Evolutionary conservation across 1,139 yeast genomes (phyloP).

Genomic region (Yamadazyma trypodendri): DNA sequence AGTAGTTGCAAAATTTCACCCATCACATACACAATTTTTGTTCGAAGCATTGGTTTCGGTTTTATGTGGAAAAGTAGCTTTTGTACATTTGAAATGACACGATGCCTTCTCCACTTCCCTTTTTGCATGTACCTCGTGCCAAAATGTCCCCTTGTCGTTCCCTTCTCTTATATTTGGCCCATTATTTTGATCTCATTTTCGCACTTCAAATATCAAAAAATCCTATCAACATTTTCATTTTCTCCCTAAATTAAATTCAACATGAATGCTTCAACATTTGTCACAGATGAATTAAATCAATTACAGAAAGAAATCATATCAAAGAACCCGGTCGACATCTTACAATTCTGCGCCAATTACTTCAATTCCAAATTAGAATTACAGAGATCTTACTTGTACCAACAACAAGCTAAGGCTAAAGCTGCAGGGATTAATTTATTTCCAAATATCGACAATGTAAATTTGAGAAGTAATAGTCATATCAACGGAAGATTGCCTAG

Average conservation of each 20-base stretch:
- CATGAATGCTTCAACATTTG: slow-evolving; percentile 15
- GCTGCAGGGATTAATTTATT: slow-evolving; percentile 55
- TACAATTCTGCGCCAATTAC: slow-evolving; percentile 75
- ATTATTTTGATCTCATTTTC: neutral
- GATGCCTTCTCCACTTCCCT: no score
- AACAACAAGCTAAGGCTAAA: slow-evolving; percentile 49
- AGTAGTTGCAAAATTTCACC: no score
- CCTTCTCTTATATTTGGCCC: no score
- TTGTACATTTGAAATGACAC: no score
- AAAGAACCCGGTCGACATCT: slow-evolving; percentile 64
- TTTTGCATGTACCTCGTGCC: no score
- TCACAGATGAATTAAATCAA: slow-evolving; percentile 54
- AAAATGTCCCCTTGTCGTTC: no score
- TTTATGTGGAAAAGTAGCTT: no score
- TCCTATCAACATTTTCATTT: neutral
- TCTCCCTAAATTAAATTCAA: slow-evolving; percentile 1
- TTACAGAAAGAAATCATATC: slow-evolving; percentile 61
- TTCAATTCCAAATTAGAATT: slow-evolving; percentile 61
- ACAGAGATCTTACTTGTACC: slow-evolving; percentile 58
- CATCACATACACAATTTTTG: no score
- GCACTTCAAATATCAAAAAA: neutral
- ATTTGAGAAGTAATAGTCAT: slow-evolving; percentile 23
- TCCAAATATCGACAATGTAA: slow-evolving; percentile 36
- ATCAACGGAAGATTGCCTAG: slow-evolving; percentile 43
- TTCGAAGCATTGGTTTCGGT: no score